Conservation (phyloP, 176 grass and related monocot genomes). For the Microstegium vimineum region DNA sequence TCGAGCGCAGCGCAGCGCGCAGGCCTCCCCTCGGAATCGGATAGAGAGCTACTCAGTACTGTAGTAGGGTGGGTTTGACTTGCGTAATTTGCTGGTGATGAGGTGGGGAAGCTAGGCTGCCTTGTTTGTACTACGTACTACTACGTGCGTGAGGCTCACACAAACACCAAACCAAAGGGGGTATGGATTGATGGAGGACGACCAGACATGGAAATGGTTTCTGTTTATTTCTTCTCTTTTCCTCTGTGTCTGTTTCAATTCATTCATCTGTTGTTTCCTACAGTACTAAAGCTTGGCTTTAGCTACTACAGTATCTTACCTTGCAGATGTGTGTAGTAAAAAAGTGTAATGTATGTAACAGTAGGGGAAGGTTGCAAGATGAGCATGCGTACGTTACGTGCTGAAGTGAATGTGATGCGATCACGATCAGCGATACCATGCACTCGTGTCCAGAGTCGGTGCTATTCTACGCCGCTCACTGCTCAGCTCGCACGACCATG, state of each 20-base stretch:
- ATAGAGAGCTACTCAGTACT: not conserved
- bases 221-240: not conserved
- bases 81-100: not conserved
- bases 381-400: not conserved
- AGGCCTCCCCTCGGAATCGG: not conserved
- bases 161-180: not conserved
- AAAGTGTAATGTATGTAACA: conserved; percentile 32
- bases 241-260: not conserved
- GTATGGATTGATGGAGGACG: not conserved
- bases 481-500: too few relatives aligned
- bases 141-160: conserved; percentile 5
- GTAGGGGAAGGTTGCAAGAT: conserved; percentile 2
- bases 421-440: not conserved
- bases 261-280: not conserved
- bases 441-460: too few relatives aligned
- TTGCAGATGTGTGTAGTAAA: conserved; percentile 2
- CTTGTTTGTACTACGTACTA: too few relatives aligned
- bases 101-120: not conserved
- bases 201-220: conserved; percentile 8
- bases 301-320: not conserved
- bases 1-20: not conserved
- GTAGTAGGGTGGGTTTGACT: conserved; percentile 23
- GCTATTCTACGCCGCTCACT: too few relatives aligned
- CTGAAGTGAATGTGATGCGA: not conserved
- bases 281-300: not conserved